These are phyloP conservation scores for Dimocarpus longan DNA, from an alignment of 345 rosid species.

Conservation along the genomic window DNA sequence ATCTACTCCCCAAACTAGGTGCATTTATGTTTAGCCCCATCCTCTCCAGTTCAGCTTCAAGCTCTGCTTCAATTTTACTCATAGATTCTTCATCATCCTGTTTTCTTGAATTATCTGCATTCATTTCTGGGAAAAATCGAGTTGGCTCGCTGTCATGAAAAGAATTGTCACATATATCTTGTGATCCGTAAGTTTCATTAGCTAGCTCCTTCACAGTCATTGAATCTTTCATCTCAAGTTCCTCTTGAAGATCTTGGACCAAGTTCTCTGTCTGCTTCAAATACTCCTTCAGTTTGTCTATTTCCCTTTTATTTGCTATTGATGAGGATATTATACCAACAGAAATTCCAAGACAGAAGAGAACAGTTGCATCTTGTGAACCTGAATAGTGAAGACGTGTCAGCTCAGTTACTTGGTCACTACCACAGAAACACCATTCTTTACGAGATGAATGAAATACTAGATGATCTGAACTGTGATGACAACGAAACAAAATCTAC, in stretches of 20 bases:
- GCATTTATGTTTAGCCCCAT: constrained; percentile 68
- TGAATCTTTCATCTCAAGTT: constrained; percentile 69
- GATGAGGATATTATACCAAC: constrained; percentile 64
- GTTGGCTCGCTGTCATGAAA: constrained; percentile 28
- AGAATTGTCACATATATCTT: constrained; percentile 33
- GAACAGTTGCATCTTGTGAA: constrained; percentile 36
- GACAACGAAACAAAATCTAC: not conserved
- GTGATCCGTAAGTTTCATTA: constrained; percentile 46
- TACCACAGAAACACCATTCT: constrained; percentile 4
- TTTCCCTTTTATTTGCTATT: constrained; percentile 48
- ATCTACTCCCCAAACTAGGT: constrained; percentile 44
- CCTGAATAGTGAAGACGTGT: constrained; percentile 43
- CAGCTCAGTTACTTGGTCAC: constrained; percentile 14
- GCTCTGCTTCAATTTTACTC: constrained; percentile 91
- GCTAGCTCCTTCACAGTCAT: constrained; percentile 58
- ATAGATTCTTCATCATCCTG: constrained; percentile 37
- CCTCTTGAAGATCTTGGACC: constrained; percentile 81
- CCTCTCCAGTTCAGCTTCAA: constrained; percentile 94
- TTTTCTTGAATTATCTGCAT: constrained; percentile 23
- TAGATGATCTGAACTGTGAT: not conserved
- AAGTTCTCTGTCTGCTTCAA: constrained; percentile 63
- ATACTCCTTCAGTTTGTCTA: constrained; percentile 47
- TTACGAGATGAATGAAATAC: not conserved
- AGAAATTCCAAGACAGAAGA: constrained; percentile 72
- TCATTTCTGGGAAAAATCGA: constrained; percentile 18